A percentile compares a stretch with the other conserved stretches of the same genome.
Evolutionary conservation across 371 early-diverging fungal species (phyloP).

Genomic region (Synchytrium microbalum): DNA sequence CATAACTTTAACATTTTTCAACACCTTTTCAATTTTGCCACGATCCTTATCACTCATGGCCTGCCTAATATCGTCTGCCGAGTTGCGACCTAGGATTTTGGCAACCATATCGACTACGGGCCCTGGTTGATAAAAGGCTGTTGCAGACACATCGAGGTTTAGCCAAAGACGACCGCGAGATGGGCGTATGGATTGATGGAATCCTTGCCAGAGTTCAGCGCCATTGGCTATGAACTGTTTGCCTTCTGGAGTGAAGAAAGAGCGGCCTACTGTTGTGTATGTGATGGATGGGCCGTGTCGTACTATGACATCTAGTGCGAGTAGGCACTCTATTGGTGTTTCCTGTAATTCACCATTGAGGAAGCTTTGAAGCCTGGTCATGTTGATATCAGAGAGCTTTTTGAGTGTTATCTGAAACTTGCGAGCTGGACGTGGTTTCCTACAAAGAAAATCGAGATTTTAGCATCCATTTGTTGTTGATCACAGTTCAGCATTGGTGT

Average conservation of each 20-base stretch:
- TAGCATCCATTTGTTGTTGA: slow-evolving; percentile 8
- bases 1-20: slow-evolving; percentile 51
- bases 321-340: slow-evolving; percentile 42
- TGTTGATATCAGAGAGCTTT: slow-evolving; percentile 18
- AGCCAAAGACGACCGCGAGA: slow-evolving; percentile 10
- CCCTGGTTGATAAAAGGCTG: slow-evolving; percentile 3
- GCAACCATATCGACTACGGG: neutral
- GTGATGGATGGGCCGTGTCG: slow-evolving; percentile 55
- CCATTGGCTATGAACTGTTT: slow-evolving; percentile 25
- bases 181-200: slow-evolving; percentile 28
- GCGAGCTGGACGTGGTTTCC: neutral
- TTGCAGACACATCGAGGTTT: neutral
- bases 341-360: slow-evolving; percentile 15
- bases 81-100: neutral
- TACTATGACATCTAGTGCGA: slow-evolving; percentile 62
- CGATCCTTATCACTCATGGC: slow-evolving; percentile 36
- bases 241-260: slow-evolving; percentile 58
- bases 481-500: slow-evolving; percentile 3
- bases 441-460: slow-evolving; percentile 7
- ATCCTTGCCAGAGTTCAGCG: slow-evolving; percentile 23
- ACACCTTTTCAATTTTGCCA: slow-evolving; percentile 32
- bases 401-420: slow-evolving; percentile 7
- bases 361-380: slow-evolving; percentile 22
- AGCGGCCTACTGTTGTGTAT: slow-evolving; percentile 60
- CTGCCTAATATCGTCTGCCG: neutral